Conservation (phyloP, 2,329 filamentous ascomycete species). For the Chrysoporthe austroafricana region DNA sequence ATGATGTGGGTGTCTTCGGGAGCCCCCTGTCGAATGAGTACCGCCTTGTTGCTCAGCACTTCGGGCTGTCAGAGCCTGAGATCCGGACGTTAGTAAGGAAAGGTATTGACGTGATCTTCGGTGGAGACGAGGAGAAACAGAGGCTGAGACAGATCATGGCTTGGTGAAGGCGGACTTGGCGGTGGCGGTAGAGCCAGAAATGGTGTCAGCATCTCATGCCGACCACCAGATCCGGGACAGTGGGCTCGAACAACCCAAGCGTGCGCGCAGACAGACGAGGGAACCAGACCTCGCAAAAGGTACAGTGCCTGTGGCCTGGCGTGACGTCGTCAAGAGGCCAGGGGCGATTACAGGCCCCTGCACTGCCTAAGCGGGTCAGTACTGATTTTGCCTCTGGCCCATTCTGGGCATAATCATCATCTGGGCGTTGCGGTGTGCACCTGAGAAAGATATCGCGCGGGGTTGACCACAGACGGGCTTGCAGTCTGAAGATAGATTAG, state of each 20-base stretch:
- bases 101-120: slow-evolving; percentile 69
- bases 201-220: no score
- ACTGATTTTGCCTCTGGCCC: background rate
- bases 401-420: background rate
- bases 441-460: no score
- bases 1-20: slow-evolving; percentile 82
- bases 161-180: slow-evolving; percentile 28
- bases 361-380: no score
- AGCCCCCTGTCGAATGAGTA: slow-evolving; percentile 80
- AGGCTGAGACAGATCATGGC: slow-evolving; percentile 58
- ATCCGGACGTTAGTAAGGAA: slow-evolving; percentile 61
- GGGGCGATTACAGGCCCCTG: no score
- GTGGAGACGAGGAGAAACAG: slow-evolving; percentile 62
- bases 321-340: no score
- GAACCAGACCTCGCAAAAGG: no score
- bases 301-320: no score
- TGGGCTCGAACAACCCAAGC: no score
- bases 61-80: slow-evolving; percentile 54
- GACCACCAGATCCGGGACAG: no score
- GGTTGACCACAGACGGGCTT: background rate
- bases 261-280: no score
- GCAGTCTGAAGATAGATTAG: background rate
- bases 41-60: slow-evolving; percentile 71
- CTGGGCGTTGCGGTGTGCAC: background rate
- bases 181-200: no score